Conservation (phyloP, 208 protist species). For the Acanthamoeba rhysodes region DNA sequence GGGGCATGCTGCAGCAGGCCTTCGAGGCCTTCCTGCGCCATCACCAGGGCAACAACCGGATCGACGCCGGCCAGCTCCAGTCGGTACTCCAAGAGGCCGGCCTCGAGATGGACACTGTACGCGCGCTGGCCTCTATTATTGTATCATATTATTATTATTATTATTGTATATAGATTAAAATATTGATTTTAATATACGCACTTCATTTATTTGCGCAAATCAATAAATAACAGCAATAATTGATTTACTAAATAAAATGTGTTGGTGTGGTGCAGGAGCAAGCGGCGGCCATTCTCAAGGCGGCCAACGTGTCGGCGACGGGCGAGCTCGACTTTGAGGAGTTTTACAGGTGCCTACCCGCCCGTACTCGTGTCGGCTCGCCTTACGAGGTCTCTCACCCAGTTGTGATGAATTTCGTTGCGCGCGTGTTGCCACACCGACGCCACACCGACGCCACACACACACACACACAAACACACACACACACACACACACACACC, state of each 20-base stretch:
- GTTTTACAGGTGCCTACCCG: constrained; percentile 13
- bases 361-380: background rate
- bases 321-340: constrained; percentile 42
- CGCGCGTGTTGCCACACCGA: too few species aligned
- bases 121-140: background rate
- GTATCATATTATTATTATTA: background rate
- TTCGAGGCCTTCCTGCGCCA: constrained; percentile 47
- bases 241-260: background rate
- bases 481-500: background rate
- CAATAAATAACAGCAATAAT: background rate
- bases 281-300: background rate
- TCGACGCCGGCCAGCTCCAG: constrained; percentile 1
- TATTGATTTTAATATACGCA: background rate
- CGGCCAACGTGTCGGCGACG: background rate
- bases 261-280: background rate
- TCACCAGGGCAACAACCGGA: constrained; percentile 24
- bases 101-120: background rate
- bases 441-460: background rate
- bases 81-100: background rate
- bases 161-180: background rate
- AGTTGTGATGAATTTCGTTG: too few species aligned
- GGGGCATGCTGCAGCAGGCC: constrained; percentile 61
- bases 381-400: background rate
- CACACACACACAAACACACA: background rate
- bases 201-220: background rate